Percentiles rank a stretch among this genome's conserved stretches.
Evolutionary conservation across 768 basidiomycete species (phyloP).

Genomic region (Rhodotorula kratochvilovae): DNA sequence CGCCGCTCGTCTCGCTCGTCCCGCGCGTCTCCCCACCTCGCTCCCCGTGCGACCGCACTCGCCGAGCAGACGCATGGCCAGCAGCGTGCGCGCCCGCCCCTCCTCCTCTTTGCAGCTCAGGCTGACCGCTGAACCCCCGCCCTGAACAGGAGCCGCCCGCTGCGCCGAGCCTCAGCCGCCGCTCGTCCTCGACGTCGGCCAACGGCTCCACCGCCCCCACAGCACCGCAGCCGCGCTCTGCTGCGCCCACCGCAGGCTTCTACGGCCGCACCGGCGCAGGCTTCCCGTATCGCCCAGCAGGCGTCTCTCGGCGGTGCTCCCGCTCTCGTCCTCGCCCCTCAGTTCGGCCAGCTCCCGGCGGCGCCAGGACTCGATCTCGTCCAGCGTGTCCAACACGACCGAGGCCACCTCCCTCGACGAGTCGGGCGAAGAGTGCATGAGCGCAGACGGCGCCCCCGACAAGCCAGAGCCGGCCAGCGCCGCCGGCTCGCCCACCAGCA

Average conservation of each 20-base stretch:
- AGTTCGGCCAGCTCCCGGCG: conserved; percentile 20
- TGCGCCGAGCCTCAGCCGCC: neutral
- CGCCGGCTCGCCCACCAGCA: neutral
- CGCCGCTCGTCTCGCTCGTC: too few species aligned
- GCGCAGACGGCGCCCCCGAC: conserved; percentile 13
- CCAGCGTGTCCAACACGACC: conserved; percentile 27
- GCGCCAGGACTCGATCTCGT: conserved; percentile 29
- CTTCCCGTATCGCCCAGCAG: neutral
- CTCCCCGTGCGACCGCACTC: too few species aligned
- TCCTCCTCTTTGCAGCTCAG: neutral
- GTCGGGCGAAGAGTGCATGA: conserved; percentile 23
- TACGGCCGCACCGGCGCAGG: neutral
- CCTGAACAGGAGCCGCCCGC: neutral
- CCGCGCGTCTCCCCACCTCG: neutral
- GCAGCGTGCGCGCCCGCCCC: neutral
- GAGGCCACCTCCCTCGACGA: conserved; percentile 31
- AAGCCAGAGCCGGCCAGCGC: neutral
- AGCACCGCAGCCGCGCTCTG: too few species aligned
- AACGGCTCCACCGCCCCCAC: too few species aligned
- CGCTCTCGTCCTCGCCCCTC: conserved; percentile 18
- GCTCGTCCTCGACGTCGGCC: neutral
- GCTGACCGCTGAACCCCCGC: neutral
- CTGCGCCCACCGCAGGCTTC: neutral
- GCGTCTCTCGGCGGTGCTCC: neutral
- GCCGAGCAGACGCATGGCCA: neutral